Evolutionary conservation across 2,329 filamentous ascomycete genomes (phyloP), one percentile per base, ranked within the genome.

Genomic region (Mycocentrospora acerina): DNA sequence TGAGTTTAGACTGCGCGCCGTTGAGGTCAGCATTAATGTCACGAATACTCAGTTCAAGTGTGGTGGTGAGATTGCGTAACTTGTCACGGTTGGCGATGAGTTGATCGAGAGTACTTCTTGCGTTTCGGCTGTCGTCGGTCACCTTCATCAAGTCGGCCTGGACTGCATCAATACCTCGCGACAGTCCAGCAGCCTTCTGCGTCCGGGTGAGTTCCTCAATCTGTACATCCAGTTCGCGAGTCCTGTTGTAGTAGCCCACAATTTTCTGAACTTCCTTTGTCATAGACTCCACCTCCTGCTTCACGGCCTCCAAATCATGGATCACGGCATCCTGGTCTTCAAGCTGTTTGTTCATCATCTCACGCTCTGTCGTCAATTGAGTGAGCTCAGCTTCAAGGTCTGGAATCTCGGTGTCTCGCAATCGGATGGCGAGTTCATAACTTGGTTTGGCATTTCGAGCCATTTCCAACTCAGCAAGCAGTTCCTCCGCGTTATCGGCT

Each of bases 101-200:
- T 54, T 86, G 86, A 6, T 77, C 68, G 10, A 91, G 75, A 29
- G 74, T 78, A 28, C 74, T 74, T 59, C 87, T 89, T 18, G 82
- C 69, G 15, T 71, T 70, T 37, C 84, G 80, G 50, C 82, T 77
- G 59, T 87, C 81, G 44, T 90, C 87, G 14, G 78, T 79, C 39
- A 84, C 76, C 13, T 72, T 69, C 32, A 81, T 81, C 45, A 90
- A 80, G 32, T 90, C 80, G 36, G 87, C 83, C 54, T 93, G 86
- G 36, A 97, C 90, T 51, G 93, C 87, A 37, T 95, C 87, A 6
- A 89, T 78, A 19, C 86, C 87, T 46, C 88, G 81, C 11, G 80
- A 78, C 8, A 76, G 66, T 10, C 80, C 79, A 17, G 77, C 75
- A 11, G 83, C 80, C 57, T 85, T 82, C 60, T 96, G 86, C 52